These are phyloP conservation scores for Zymoseptoria crescenta DNA, from an alignment of 2,329 filamentous ascomycete species.

Conservation along the genomic window DNA sequence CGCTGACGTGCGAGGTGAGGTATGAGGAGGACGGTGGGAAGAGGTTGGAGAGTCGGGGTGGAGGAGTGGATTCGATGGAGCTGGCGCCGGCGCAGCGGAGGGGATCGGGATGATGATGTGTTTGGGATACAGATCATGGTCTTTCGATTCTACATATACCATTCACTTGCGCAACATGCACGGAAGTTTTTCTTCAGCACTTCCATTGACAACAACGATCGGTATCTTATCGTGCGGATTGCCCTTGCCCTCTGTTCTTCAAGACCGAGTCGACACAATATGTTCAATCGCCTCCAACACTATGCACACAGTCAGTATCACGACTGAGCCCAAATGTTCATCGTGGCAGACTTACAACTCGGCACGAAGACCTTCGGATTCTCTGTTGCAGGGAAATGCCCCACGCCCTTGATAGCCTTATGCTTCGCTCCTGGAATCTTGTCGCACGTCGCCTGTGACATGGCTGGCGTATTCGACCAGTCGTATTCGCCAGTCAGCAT, in stretches of 20 bases:
- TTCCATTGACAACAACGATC: too few species aligned
- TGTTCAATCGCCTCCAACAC: slow-evolving; percentile 29
- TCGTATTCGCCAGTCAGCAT: slow-evolving; percentile 47
- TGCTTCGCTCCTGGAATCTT: slow-evolving; percentile 41
- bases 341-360: slow-evolving; percentile 17
- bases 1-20: slow-evolving; percentile 15
- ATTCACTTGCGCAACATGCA: too few species aligned
- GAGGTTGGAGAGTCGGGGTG: not conserved
- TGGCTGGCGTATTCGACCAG: slow-evolving; percentile 41
- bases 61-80: not conserved
- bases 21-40: slow-evolving; percentile 5
- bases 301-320: slow-evolving; percentile 5
- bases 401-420: slow-evolving; percentile 39
- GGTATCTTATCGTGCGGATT: too few species aligned
- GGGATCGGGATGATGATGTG: not conserved
- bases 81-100: not conserved
- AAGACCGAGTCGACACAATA: slow-evolving; percentile 21
- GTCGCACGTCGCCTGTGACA: slow-evolving; percentile 40
- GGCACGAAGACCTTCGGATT: slow-evolving; percentile 28
- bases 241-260: not conserved
- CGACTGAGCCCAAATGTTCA: not conserved
- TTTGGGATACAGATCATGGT: too few species aligned
- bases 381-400: slow-evolving; percentile 44
- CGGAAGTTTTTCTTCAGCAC: too few species aligned
- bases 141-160: too few species aligned